Evolutionary conservation across 176 grass and related monocot genomes (phyloP).

Genomic region (Aegilops longissima): DNA sequence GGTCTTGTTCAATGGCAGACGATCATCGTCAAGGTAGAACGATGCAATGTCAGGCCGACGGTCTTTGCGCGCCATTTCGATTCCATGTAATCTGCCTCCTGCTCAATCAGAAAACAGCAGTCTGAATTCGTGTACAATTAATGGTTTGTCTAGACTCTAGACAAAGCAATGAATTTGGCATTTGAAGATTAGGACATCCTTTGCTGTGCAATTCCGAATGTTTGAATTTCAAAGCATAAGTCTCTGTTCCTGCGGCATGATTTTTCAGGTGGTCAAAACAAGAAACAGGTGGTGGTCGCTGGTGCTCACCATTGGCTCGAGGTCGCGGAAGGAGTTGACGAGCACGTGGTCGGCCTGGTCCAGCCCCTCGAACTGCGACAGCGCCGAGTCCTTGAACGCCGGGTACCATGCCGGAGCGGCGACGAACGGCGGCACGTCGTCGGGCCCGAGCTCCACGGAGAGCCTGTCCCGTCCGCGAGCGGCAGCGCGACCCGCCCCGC

Average conservation of each 20-base stretch:
- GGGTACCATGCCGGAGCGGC: not conserved
- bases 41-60: conserved; percentile 35
- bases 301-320: not conserved
- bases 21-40: not conserved
- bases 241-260: too few relatives aligned
- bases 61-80: conserved; percentile 13
- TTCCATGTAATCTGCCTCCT: conserved; percentile 37
- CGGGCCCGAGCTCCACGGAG: not conserved
- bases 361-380: not conserved
- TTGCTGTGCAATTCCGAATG: too few relatives aligned
- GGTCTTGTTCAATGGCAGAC: not conserved
- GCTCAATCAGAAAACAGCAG: not conserved
- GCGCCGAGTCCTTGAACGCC: not conserved
- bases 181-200: too few relatives aligned
- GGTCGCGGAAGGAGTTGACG: not conserved
- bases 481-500: not conserved
- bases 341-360: not conserved
- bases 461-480: not conserved
- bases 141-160: too few relatives aligned
- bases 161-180: too few relatives aligned
- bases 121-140: too few relatives aligned
- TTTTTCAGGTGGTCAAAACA: too few relatives aligned
- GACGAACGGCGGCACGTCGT: not conserved
- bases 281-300: too few relatives aligned
- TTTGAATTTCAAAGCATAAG: too few relatives aligned